Evolutionary conservation across 106 monocot species (phyloP), one percentile per base, ranked within the genome.

Genomic region (Ottelia alismoides): DNA sequence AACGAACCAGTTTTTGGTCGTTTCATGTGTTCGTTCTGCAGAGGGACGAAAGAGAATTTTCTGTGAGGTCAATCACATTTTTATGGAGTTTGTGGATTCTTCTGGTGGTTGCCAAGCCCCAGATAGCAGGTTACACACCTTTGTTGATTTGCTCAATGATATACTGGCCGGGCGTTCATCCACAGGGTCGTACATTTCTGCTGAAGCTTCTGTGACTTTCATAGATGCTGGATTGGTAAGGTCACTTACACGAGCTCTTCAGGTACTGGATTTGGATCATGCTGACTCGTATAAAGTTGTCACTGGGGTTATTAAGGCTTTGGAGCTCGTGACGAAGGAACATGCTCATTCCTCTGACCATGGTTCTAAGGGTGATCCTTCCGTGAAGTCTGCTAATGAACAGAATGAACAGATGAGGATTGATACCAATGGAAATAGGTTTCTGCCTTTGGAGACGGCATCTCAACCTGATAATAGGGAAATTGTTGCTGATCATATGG

Each of bases 61-160:
- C 44, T 62, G 69, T 70, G 98, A 99, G 60, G 73, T 83, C 20
- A 73, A 65, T 35, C 70, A 29, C 30, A 58, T 80, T 18, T 77
- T 91, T 57, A 52, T 60, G 57, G 98, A 86, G 20, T 86, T 91
- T 68, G 66, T 82, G 29, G 66, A 77, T 10, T 61, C 75, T 28
- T 67, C 82, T 24, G 60, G 48, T 49, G 77, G 77, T 62, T 80
- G 60, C 64, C 77, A 62, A 19, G 61, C 62, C 20, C 80, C 90
- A 28, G 63, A 72, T 16, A 52, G 46, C 18, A 56, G 62, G 60
- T 74, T 91, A 82, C 77, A 86, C 75, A 74, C 80, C 4, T 83
- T 82, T 65, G 70, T 79, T 58, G 98, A 90, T 82, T 64, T 99
- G 24, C 89, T 99, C 31, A 99, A 99, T 78, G 98, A 99, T 70